phyloP scores from a whole-genome alignment of 106 monocot genomes.

The Narthecium ossifragum region DNA sequence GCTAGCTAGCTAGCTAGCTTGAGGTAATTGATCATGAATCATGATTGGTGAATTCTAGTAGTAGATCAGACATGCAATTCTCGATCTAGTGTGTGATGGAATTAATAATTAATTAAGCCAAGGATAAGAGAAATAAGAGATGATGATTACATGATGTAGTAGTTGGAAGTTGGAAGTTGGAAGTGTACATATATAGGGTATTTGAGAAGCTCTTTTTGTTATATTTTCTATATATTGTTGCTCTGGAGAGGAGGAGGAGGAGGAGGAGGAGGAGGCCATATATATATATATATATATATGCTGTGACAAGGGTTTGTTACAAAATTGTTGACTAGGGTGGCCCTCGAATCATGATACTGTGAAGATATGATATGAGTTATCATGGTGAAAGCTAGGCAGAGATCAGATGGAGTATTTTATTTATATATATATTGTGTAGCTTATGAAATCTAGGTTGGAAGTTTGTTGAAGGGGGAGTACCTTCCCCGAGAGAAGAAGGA shows the following conservation, averaged over 20 bases:
- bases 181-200: neutral
- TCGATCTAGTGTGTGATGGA: neutral
- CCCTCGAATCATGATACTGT: conserved; percentile 23
- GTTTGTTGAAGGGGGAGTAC: conserved; percentile 7
- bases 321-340: conserved; percentile 22
- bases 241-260: neutral
- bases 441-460: conserved; percentile 24
- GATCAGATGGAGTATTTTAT: conserved; percentile 2
- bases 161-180: neutral
- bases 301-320: conserved; percentile 21
- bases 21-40: neutral
- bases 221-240: neutral
- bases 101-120: neutral
- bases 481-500: conserved; percentile 13
- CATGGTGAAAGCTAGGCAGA: no score
- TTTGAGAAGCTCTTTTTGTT: neutral
- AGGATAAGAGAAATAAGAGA: neutral
- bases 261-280: neutral
- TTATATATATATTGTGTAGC: no score
- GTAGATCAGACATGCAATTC: neutral
- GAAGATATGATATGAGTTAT: no score
- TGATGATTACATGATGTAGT: neutral
- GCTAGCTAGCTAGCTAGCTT: no score
- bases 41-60: neutral
- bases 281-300: neutral